These are phyloP conservation scores for Abrus pulchellus DNA, from an alignment of 306 rosid species.

Conservation along the genomic window DNA sequence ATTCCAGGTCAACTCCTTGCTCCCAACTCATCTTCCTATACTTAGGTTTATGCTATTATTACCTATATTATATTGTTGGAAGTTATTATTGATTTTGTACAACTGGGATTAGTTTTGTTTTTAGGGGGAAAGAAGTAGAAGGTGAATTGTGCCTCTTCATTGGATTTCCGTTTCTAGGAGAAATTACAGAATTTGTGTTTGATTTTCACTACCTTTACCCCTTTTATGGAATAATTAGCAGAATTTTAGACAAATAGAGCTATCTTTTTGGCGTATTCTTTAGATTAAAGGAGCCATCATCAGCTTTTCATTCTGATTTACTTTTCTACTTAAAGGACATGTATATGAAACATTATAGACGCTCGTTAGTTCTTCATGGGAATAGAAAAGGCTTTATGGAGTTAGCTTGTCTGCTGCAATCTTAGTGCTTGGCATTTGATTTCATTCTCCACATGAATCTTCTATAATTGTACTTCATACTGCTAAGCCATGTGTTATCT, in stretches of 20 bases:
- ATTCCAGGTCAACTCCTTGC: constrained; percentile 33
- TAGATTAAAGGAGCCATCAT: neutral
- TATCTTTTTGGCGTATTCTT: constrained; percentile 1
- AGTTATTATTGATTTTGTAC: neutral
- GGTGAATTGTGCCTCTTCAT: neutral
- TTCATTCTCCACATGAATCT: constrained; percentile 1
- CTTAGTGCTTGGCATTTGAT: constrained; percentile 15
- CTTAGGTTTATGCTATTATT: neutral
- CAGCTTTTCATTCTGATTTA: constrained; percentile 10
- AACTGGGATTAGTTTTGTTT: neutral
- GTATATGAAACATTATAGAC: neutral
- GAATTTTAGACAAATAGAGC: neutral
- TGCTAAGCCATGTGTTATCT: constrained; percentile 23
- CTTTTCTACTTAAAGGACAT: neutral
- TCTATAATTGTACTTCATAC: constrained; percentile 6
- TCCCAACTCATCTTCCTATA: neutral
- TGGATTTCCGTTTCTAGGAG: constrained; percentile 20
- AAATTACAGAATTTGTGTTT: neutral
- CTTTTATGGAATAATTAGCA: neutral
- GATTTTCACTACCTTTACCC: neutral
- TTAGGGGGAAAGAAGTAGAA: neutral
- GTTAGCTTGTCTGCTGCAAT: constrained; percentile 12
- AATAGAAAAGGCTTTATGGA: neutral
- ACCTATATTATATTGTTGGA: neutral
- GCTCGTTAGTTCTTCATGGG: neutral